Evolutionary conservation across 352 stramenopile genomes (phyloP), one percentile per base, ranked within the genome.

Genomic region (Aphanomyces astaci): DNA sequence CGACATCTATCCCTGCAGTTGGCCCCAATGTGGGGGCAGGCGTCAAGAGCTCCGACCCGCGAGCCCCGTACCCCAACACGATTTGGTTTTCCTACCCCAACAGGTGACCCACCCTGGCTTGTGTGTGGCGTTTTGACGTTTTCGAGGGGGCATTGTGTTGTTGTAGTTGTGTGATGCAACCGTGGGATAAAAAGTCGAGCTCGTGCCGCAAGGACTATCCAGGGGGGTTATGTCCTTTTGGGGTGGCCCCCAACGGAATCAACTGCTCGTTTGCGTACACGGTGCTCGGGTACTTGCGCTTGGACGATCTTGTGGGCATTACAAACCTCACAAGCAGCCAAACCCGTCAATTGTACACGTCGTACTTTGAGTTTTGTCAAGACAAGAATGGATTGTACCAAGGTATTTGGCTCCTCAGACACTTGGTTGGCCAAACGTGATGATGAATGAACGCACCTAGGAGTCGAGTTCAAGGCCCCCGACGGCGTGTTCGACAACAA

Each of bases 261-360:
- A 79, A 57, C 3, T 92, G 84, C 70, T 79, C 79, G 39, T 92
- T 84, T 72, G 75, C 76, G 45, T 86, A 86, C 70, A 78, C 75
- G 36, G 84, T 88, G 66, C 68, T 90, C 10, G 78, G 82, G 0
- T 89, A 74, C 46, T 19, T 90, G 11, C 68, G 55, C 13, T 84
- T 90, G 51, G 82, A 90, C 65, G 72, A 86, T 36, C 73, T 90
- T 30, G 82, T 90, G 27, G 82, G 81, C 10, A 90, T 90, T 73
- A 92, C 81, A 0, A 77, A 63, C 0, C 78, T 90, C 72, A 52
- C 74, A 5, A 84, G 87, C 59, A 59, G 51, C 30, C 51, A 15
- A 30, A 33, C 51, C 7, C 51, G 30, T 7, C 51, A 32, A 25
- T 25, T 1, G 51, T 59, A 59, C 30, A 15, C 51, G 30, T 59